phyloP scores from a whole-genome alignment of 331 rosid genomes.

The Telfairia occidentalis region DNA sequence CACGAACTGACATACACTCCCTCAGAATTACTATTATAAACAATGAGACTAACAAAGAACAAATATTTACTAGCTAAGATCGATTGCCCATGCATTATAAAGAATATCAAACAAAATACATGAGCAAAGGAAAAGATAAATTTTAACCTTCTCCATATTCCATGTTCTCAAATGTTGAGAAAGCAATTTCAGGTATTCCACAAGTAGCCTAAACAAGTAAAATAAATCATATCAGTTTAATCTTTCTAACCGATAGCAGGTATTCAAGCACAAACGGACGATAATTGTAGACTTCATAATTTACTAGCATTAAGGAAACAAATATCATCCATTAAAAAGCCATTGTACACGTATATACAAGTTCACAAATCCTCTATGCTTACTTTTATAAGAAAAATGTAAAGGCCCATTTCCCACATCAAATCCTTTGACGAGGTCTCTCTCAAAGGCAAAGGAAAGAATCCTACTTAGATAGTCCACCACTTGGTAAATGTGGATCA shows the following conservation, averaged over 20 bases:
- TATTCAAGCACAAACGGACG: not conserved
- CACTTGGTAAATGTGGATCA: too few species aligned
- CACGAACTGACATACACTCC: not conserved
- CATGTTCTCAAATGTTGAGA: slow-evolving; percentile 95
- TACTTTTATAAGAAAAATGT: not conserved
- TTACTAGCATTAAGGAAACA: not conserved
- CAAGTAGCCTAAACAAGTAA: slow-evolving; percentile 63
- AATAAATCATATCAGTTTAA: slow-evolving; percentile 5
- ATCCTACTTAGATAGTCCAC: too few species aligned
- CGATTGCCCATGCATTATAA: not conserved
- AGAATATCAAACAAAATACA: slow-evolving; percentile 7
- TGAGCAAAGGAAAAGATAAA: slow-evolving; percentile 14
- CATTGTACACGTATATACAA: not conserved
- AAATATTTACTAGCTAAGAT: not conserved
- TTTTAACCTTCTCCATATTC: slow-evolving; percentile 82
- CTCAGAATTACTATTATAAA: not conserved
- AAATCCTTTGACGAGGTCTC: too few species aligned
- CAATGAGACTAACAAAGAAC: not conserved
- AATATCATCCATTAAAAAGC: not conserved
- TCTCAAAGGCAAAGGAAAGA: too few species aligned
- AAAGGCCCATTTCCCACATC: too few species aligned
- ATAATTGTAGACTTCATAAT: not conserved
- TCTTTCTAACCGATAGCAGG: not conserved
- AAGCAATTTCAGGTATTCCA: slow-evolving; percentile 92
- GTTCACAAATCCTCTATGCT: not conserved